Evolutionary conservation across 148 eudicot species (phyloP).

Genomic region (Vaccinium myrtillus): DNA sequence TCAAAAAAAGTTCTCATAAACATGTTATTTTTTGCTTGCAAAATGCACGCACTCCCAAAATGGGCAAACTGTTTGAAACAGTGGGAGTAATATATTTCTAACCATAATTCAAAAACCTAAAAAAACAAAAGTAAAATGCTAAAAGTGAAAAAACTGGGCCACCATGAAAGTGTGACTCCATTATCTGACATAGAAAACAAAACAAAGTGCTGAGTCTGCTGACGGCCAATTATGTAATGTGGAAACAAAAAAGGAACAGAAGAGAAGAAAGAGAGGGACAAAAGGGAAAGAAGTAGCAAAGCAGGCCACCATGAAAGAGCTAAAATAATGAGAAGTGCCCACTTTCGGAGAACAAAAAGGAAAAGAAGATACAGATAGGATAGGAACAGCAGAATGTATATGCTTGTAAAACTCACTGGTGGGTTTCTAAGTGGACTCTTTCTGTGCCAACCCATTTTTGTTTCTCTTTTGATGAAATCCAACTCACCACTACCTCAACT

Average conservation of each 20-base stretch:
- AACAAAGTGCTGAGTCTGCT: not conserved
- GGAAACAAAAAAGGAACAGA: not conserved
- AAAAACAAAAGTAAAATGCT: too few species aligned
- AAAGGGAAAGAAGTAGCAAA: not conserved
- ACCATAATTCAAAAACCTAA: too few species aligned
- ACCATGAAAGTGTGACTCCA: not conserved
- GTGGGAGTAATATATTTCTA: too few species aligned
- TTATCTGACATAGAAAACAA: not conserved
- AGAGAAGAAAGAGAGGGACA: not conserved
- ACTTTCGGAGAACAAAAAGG: conserved; percentile 3
- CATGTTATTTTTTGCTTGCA: too few species aligned
- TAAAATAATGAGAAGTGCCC: not conserved
- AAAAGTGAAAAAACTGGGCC: too few species aligned
- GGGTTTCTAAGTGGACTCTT: not conserved
- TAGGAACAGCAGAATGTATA: not conserved
- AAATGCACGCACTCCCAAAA: too few species aligned
- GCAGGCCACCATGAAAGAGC: not conserved
- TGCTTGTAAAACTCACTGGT: not conserved
- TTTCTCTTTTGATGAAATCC: conserved; percentile 2
- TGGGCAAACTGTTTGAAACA: too few species aligned
- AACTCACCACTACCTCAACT: not conserved
- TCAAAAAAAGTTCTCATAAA: too few species aligned
- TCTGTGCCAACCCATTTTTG: not conserved
- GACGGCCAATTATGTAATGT: not conserved
- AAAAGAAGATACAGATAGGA: not conserved